Base-by-base conservation (phyloP, 441 rosid species). In the Mallotus repandus region DNA sequence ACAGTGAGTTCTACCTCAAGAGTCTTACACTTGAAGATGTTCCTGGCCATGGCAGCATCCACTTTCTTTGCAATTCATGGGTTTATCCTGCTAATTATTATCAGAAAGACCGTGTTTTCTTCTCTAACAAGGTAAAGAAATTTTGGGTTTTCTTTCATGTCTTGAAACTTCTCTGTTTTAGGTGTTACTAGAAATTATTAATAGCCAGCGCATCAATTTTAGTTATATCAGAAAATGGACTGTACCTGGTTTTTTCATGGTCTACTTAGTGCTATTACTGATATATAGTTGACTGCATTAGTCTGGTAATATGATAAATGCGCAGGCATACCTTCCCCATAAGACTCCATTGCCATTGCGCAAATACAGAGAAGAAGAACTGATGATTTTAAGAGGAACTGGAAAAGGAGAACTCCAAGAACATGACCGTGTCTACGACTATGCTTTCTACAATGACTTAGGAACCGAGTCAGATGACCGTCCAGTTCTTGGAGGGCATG, bases 401-500 rank as follows among this genome's bases (percentile, higher is more conserved):
- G 90, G 89, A 5, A 58, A 64, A 32, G 86, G 86, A 72, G 84
- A 88, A 86, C 89, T 86, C 1, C 62, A 84, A 32, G 79, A 84
- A 73, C 76, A 84, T 85, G 92, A 91, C 57, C 81, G 96, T 55
- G 87, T 91, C 0, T 93, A 89, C 69, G 98, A 93, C 74, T 91
- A 93, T 78, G 96, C 89, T 74, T 81, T 69, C 78, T 93, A 91
- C 84, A 93, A 93, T 48, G 96, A 93, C 72, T 65, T 93, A 79
- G 94, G 94, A 0, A 79, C 70, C 18, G 55, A 76, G 0, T 57
- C 80, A 1, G 76, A 82, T 52, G 85, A 72, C 13, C 83, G 96
- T 4, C 93, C 93, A 4, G 82, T 87, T 61, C 94, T 92, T 13
- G 98, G 96, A 61, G 98, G 98, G 0, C 79, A 91, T 2, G 4